Base-by-base conservation (phyloP, 2,329 filamentous ascomycete genomes). In the Neofusicoccum umdonicola region DNA sequence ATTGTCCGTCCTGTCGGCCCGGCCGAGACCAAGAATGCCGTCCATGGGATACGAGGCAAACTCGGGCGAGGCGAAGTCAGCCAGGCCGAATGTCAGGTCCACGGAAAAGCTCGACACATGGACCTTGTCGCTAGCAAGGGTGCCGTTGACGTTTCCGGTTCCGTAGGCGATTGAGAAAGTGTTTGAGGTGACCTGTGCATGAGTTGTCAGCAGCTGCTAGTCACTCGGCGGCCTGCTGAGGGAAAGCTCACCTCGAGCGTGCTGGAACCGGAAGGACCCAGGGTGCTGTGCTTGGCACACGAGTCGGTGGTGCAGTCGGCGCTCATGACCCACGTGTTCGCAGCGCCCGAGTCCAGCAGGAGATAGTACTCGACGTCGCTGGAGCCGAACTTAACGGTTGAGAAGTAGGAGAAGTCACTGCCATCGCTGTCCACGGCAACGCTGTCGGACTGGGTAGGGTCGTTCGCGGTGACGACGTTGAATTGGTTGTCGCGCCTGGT, bases 271-370 rank as follows among this genome's bases (percentile, higher is more conserved):
- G 80, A 77, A 3, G 83, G 73, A 13, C 90, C 89, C 72, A 92
- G 94, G 0, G 84, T 87, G 71, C 87, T 87, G 75, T 96, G 93
- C 69, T 82, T 80, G 35, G 78, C 74, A 74, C 93, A 97, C 4
- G 91, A 85, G 27, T 82, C 76, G 3, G 86, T 87, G 15, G 76
- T 82, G 79, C 93, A 97, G 63, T 83, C 79, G 15, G 86, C 81
- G 35, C 88, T 86, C 86, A 95, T 95, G 19, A 96, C 86, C 93
- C 93, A 97, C 12, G 89, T 92, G 65, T 91, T 92, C 17, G 82
- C 80, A 13, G 83, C 82, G 7, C 83, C 84, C 0, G 83, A 83
- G 70, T 87, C 84, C 13, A 86, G 70, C 62, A 85, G 73, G 72
- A 87, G 77, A 72, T 81, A 81, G 75, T 85, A 84, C 51, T 80